Conservation (phyloP, 495 filamentous ascomycete species). For the Aspergillus ellipticus region DNA sequence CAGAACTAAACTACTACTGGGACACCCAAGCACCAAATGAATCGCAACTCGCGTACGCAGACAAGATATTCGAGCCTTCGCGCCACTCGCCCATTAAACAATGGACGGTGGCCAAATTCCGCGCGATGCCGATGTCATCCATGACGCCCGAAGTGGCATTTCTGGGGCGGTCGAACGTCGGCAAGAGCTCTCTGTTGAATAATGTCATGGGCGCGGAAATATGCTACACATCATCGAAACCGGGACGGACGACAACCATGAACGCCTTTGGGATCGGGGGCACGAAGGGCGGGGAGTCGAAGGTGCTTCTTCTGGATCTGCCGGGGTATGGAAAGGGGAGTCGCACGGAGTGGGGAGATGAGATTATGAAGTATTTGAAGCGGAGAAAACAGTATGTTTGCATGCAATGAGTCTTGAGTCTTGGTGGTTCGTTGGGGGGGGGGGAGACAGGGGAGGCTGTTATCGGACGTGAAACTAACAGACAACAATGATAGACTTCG, state of each 20-base stretch:
- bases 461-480: too few species aligned
- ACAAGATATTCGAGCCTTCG: slow-evolving; percentile 57
- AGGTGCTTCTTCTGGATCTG: slow-evolving; percentile 76
- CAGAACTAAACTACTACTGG: slow-evolving; percentile 52
- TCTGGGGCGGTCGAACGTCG: slow-evolving; percentile 84
- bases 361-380: slow-evolving; percentile 81
- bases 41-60: slow-evolving; percentile 51
- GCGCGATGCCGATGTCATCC: slow-evolving; percentile 47
- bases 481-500: slow-evolving; percentile 46
- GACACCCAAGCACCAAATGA: slow-evolving; percentile 53
- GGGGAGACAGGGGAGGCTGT: too few species aligned
- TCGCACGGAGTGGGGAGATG: slow-evolving; percentile 71
- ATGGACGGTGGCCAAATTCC: slow-evolving; percentile 69
- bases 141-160: slow-evolving; percentile 61
- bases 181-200: slow-evolving; percentile 87
- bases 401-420: not conserved
- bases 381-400: slow-evolving; percentile 59
- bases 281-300: slow-evolving; percentile 48
- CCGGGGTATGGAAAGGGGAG: slow-evolving; percentile 87
- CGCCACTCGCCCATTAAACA: slow-evolving; percentile 58
- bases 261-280: slow-evolving; percentile 79
- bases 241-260: slow-evolving; percentile 76
- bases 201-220: slow-evolving; percentile 62
- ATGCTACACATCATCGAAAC: slow-evolving; percentile 63
- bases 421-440: too few species aligned